A percentile compares a stretch with the other conserved stretches of the same genome.
Evolutionary conservation across 768 basidiomycete genomes (phyloP).

Genomic region (Amanita fuliginea): DNA sequence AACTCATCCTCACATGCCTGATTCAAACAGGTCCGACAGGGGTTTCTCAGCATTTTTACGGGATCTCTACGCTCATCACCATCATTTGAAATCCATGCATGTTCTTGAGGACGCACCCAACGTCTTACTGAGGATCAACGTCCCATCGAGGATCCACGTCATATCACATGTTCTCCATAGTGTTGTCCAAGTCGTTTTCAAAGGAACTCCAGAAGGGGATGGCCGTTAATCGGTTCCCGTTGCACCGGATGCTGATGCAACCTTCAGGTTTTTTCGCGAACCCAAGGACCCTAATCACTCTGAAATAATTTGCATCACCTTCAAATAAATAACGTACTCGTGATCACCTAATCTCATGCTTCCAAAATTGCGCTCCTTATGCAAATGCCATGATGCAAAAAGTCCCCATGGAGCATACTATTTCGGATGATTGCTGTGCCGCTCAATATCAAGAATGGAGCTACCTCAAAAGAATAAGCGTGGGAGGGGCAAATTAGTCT

Average conservation of each 20-base stretch:
- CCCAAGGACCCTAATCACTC: conserved; percentile 11
- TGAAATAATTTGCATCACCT: conserved; percentile 19
- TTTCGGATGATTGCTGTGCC: conserved; percentile 16
- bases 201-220: not conserved
- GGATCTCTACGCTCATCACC: conserved; percentile 15
- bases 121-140: conserved; percentile 5
- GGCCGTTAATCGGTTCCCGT: not conserved
- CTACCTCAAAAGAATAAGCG: conserved; percentile 11
- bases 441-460: conserved; percentile 22
- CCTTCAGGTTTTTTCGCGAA: not conserved
- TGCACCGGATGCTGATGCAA: not conserved
- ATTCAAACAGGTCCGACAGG: conserved; percentile 9
- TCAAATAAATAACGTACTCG: conserved; percentile 22
- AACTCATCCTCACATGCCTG: conserved; percentile 10
- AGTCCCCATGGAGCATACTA: conserved; percentile 17
- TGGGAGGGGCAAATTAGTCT: conserved; percentile 17
- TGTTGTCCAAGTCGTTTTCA: not conserved
- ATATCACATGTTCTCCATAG: conserved; percentile 12
- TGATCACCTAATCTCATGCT: conserved; percentile 19
- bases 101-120: conserved; percentile 10
- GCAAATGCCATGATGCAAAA: conserved; percentile 23
- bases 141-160: no score
- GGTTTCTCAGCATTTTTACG: conserved; percentile 11
- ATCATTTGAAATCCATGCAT: conserved; percentile 11
- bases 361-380: conserved; percentile 19